phyloP scores from a whole-genome alignment of 2,329 filamentous ascomycete genomes.

The Ascocoryne sarcoides region DNA sequence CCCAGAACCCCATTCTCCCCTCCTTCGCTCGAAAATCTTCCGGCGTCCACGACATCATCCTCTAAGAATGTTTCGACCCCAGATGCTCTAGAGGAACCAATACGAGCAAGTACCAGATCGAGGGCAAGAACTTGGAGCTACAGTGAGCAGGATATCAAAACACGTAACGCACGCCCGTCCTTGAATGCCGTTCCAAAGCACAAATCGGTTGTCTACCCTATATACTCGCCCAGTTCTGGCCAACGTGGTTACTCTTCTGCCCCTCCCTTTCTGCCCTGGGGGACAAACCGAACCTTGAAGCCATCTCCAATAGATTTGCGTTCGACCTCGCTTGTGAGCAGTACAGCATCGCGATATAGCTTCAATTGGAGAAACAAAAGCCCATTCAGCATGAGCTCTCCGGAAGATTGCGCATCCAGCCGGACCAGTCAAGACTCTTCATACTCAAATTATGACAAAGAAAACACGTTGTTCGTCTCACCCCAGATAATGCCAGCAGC shows the following conservation, averaged over 20 bases:
- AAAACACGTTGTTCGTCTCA: too few relatives aligned
- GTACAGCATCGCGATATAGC: conserved; percentile 12
- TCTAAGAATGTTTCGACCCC: too few relatives aligned
- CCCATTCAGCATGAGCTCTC: conserved; percentile 22
- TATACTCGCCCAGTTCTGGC: conserved; percentile 12
- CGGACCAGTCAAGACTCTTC: conserved; percentile 17
- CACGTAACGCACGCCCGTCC: conserved; percentile 14
- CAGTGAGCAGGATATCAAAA: conserved; percentile 19
- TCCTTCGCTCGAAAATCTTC: too few relatives aligned
- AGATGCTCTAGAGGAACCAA: too few relatives aligned
- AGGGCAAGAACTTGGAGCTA: conserved; percentile 5
- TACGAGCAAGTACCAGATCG: too few relatives aligned
- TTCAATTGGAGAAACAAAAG: conserved; percentile 23
- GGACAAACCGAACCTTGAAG: conserved; percentile 14
- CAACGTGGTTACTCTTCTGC: conserved; percentile 3
- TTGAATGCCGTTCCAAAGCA: conserved; percentile 11
- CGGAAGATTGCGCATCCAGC: conserved; percentile 17
- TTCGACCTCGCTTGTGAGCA: conserved; percentile 13
- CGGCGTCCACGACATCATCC: too few relatives aligned
- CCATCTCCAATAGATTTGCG: conserved; percentile 10
- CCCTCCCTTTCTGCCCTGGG: conserved; percentile 9
- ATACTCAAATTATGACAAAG: conserved; percentile 11
- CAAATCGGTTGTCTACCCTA: conserved; percentile 13
- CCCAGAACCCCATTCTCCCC: too few relatives aligned
- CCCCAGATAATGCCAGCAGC: conserved; percentile 4